phyloP scores from a whole-genome alignment of 176 grass and related monocot species.

The Raddia guianensis region DNA sequence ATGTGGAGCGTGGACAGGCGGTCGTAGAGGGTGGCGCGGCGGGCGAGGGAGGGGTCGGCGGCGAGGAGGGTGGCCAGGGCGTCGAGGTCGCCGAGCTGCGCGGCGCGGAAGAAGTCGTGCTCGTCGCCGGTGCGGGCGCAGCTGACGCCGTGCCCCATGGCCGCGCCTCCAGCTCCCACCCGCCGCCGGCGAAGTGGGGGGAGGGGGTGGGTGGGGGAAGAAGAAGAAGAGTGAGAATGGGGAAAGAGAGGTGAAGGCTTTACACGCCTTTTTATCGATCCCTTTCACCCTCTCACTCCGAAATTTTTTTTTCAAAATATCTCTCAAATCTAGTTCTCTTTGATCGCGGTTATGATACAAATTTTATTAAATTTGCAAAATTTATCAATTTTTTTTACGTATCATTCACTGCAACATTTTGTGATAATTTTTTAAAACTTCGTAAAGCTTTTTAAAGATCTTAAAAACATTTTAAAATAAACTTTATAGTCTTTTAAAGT shows the following conservation, averaged over 20 bases:
- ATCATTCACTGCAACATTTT: too few species aligned
- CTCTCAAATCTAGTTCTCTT: background rate
- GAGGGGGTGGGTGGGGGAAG: slow-evolving; percentile 24
- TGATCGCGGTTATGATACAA: too few species aligned
- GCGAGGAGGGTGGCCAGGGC: slow-evolving; percentile 51
- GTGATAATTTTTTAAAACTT: too few species aligned
- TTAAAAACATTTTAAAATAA: too few species aligned
- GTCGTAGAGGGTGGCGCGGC: slow-evolving; percentile 66
- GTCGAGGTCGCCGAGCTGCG: slow-evolving; percentile 70
- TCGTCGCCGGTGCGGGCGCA: slow-evolving; percentile 70
- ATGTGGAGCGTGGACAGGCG: slow-evolving; percentile 83
- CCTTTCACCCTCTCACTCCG: background rate
- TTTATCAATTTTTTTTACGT: too few species aligned
- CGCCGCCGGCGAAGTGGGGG: slow-evolving; percentile 54
- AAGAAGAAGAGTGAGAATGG: slow-evolving; percentile 12
- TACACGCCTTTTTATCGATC: slow-evolving; percentile 49
- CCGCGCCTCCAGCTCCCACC: background rate
- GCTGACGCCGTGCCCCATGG: slow-evolving; percentile 78
- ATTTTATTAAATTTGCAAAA: too few species aligned
- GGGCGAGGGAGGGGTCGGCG: slow-evolving; percentile 49
- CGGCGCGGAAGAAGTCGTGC: slow-evolving; percentile 76
- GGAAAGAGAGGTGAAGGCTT: slow-evolving; percentile 30
- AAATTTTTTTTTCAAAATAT: slow-evolving; percentile 47
- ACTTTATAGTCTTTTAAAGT: too few species aligned
- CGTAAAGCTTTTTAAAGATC: too few species aligned